Percentiles rank a stretch among this genome's conserved stretches.
Conservation (phyloP, 805 yeast genomes). For the Jamesozyma hellenica region DNA sequence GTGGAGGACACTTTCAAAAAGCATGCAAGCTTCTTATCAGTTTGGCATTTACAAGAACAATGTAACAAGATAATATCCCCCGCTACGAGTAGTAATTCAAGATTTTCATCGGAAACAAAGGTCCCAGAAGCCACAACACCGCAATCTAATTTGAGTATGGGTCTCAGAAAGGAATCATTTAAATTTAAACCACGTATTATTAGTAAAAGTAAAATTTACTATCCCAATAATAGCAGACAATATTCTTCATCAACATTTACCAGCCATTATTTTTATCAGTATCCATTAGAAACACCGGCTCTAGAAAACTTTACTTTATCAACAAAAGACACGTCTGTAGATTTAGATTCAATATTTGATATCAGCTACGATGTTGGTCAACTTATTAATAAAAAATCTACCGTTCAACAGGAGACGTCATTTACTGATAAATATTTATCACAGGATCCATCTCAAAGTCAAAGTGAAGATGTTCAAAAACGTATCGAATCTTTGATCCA, state of each 20-base stretch:
- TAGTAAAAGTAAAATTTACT: constrained; percentile 8
- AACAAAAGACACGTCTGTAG: background rate
- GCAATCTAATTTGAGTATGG: background rate
- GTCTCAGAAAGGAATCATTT: constrained; percentile 6
- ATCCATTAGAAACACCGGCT: background rate
- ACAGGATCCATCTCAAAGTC: too few species aligned
- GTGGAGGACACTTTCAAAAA: background rate
- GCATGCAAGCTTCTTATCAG: constrained; percentile 20
- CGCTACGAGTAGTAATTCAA: constrained; percentile 6
- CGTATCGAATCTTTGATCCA: constrained; percentile 5
- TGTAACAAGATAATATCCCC: constrained; percentile 14
- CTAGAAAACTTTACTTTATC: background rate
- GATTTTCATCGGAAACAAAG: constrained; percentile 14
- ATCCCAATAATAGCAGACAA: constrained; percentile 2
- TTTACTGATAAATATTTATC: background rate
- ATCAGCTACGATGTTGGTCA: background rate
- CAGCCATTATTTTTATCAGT: background rate
- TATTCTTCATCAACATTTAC: background rate
- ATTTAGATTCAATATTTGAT: background rate
- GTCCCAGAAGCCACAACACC: constrained; percentile 12
- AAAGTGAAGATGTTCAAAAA: background rate
- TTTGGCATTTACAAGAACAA: constrained; percentile 25
- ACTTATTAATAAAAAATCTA: background rate
- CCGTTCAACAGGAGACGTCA: background rate
- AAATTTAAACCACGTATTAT: constrained; percentile 21